phyloP scores from a whole-genome alignment of 441 rosid species.

The Jatropha multifida region DNA sequence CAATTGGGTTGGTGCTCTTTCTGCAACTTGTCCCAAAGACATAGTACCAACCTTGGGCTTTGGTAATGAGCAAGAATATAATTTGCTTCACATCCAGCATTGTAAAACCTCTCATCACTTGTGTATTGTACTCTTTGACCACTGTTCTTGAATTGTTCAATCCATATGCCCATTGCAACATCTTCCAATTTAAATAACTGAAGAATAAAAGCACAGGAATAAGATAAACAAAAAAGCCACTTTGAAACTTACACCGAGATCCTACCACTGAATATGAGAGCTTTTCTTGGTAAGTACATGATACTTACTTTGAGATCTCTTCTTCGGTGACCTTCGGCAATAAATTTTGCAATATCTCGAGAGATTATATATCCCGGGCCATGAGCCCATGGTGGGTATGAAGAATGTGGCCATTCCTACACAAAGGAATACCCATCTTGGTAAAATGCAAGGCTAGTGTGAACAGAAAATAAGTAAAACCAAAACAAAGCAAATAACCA shows the following conservation, averaged over 20 bases:
- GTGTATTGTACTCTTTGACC: slow-evolving; percentile 55
- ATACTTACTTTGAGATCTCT: slow-evolving; percentile 63
- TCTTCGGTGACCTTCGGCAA: slow-evolving; percentile 64
- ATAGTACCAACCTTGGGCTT: slow-evolving; percentile 66
- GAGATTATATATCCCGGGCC: slow-evolving; percentile 89
- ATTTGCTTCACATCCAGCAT: slow-evolving; percentile 64
- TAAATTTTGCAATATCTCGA: slow-evolving; percentile 71
- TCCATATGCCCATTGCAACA: slow-evolving; percentile 96
- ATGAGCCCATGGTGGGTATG: slow-evolving; percentile 94
- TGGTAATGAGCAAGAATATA: slow-evolving; percentile 89
- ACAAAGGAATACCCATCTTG: slow-evolving; percentile 17
- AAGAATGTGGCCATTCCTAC: slow-evolving; percentile 74
- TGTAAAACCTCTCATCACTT: slow-evolving; percentile 68
- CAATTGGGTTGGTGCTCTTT: slow-evolving; percentile 60
- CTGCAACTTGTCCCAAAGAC: slow-evolving; percentile 89
- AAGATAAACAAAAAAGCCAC: background rate
- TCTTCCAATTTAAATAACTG: slow-evolving; percentile 94
- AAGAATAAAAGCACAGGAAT: slow-evolving; percentile 3
- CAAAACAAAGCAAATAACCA: slow-evolving; percentile 16
- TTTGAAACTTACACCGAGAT: background rate
- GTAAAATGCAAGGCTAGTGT: background rate
- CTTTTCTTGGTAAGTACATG: background rate
- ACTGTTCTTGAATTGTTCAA: slow-evolving; percentile 60
- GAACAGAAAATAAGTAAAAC: background rate
- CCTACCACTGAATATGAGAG: background rate